Base-by-base conservation (phyloP, 495 filamentous ascomycete genomes). In the Neurospora sp. region DNA sequence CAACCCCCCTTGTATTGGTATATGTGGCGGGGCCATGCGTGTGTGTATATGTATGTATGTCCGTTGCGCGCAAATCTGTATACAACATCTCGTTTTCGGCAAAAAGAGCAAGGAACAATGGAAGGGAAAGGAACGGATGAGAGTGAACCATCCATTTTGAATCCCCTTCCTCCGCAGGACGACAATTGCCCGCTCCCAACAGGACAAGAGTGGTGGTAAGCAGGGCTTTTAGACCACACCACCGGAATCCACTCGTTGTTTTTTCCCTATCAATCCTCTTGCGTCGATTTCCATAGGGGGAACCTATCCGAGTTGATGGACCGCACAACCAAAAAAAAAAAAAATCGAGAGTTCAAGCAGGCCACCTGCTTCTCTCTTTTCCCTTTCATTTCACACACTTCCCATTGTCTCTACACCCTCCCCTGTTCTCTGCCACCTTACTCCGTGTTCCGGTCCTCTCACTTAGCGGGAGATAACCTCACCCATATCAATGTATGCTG, bases 401-500 rank as follows among this genome's bases (percentile, higher is more conserved):
- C 27, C 53, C 22, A 61, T 31, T 8, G 53, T 16, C 53, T 61
- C 12, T 27, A 59, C 22, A 18, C 2, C 9, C 22, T 18, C 22
- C 22, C 22, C 22, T 31, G 6, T 7, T 35, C 12, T 35, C 12
- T 7, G 20, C 53, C 47, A 6, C 12, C 47, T 31, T 59, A 2
- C 47, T 8, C 44, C 2, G 3, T 3, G 12, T 69, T 38, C 16
- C n/a, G 10, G 14, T 4, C 45, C 14, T 4, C 27, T 31, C 59
- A 35, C 39, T 72, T 78, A 79, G n/a, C 74, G 74, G 41, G 72
- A 89, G 82, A 97, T 86, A 72, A 98, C 88, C 85, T 99, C 96
- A 41, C 96, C 96, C 75, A 90, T 85, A 85, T 99, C 96, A 73
- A 99, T 88, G 79, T 95, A 85, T 31, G 89, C 89, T n/a, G 53